Base-by-base conservation (phyloP, 768 basidiomycete genomes). In the Lyophyllum shimeji region DNA sequence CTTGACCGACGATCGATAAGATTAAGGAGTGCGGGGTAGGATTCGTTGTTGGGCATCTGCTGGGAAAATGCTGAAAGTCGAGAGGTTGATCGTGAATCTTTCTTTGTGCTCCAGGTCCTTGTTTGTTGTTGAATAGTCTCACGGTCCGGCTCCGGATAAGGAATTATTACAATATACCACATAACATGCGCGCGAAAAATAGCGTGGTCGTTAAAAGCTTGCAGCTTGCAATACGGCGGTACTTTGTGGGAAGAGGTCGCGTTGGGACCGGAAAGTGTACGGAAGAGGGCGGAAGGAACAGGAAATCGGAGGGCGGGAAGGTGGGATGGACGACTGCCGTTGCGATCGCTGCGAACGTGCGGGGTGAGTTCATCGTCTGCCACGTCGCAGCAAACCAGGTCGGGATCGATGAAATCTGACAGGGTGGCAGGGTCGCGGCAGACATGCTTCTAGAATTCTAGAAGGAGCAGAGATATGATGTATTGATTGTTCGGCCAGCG, bases 401-500 rank as follows among this genome's bases (percentile, higher is more conserved):
- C 15, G 37, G 53, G 46, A 49, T 18, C 27, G 25, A 46, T 29
- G 4, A n/a, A 62, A 60, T 61, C 57, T 61, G 59, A 55, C 57
- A 57, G 56, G 51, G 40, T 45, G 59, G 47, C 62, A 64, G 62
- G 65, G 63, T 59, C 59, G 56, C 29, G 51, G 52, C 9, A 56
- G 46, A 46, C n/a, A 43, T 52, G 57, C 58, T 70, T 73, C 67
- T 69, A 57, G 72, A 72, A 60, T 60, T 61, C 67, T 60, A 58
- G 58, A 71, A 67, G 63, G 62, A 63, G 63, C 55, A 63, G 49
- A 39, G 60, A 58, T 63, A 52, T 62, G 56, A 61, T 63, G 58
- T 58, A 61, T 61, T 60, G 60, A 65, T 69, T 70, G 61, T 69
- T 70, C 68, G 69, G 67, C 45, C 56, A 39, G 49, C n/a, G n/a